phyloP scores from a whole-genome alignment of 208 protist genomes.

The Porcisia deanei region DNA sequence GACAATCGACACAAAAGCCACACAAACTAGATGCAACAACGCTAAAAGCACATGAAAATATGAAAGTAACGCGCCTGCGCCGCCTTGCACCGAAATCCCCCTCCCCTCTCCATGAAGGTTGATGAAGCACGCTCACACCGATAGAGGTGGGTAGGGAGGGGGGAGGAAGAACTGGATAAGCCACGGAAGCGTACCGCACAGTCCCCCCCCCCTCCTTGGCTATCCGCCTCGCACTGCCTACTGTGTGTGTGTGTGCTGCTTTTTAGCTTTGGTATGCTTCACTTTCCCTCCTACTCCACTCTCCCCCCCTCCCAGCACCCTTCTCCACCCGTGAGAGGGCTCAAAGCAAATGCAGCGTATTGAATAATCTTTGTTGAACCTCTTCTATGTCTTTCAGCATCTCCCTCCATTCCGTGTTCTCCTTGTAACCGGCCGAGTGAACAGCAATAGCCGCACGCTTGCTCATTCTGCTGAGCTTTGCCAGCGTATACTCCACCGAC shows the following conservation, averaged over 20 bases:
- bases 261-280: no score
- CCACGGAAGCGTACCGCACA: no score
- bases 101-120: no score
- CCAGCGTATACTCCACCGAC: conserved; percentile 52
- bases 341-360: conserved; percentile 30
- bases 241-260: no score
- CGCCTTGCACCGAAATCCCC: no score
- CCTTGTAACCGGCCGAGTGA: conserved; percentile 7
- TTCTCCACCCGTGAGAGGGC: background rate
- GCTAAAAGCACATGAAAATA: no score
- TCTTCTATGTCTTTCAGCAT: conserved; percentile 53
- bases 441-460: conserved; percentile 23
- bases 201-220: background rate
- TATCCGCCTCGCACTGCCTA: background rate
- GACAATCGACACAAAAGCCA: background rate
- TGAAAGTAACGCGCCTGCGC: no score
- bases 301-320: background rate
- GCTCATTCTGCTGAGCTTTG: conserved; percentile 55
- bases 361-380: conserved; percentile 47
- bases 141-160: no score
- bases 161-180: no score
- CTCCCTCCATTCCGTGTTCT: conserved; percentile 23
- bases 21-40: no score
- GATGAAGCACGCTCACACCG: no score
- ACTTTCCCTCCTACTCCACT: background rate